Evolutionary conservation across 164 flowering plant genomes (phyloP).

Genomic region (Protea cynaroides): DNA sequence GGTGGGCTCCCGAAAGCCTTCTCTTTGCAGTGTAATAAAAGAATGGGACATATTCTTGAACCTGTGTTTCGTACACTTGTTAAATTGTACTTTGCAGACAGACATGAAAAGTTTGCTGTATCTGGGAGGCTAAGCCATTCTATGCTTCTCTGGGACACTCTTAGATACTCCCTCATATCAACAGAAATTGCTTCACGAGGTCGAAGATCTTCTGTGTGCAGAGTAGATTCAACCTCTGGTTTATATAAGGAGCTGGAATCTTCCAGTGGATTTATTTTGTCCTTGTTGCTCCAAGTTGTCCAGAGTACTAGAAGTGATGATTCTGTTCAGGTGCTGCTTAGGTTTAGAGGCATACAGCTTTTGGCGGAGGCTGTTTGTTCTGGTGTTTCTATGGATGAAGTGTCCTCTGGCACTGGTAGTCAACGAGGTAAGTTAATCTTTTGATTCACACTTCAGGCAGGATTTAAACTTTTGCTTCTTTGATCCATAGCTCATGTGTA

Average conservation of each 20-base stretch:
- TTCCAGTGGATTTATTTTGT: constrained; percentile 52
- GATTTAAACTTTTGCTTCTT: background rate
- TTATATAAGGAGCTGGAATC: constrained; percentile 60
- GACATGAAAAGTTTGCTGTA: constrained; percentile 30
- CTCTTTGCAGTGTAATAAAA: constrained; percentile 23
- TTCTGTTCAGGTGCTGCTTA: constrained; percentile 47
- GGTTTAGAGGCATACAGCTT: constrained; percentile 68
- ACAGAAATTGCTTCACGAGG: constrained; percentile 80
- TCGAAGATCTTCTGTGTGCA: constrained; percentile 26
- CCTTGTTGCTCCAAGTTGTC: constrained; percentile 53
- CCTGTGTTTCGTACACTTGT: constrained; percentile 40
- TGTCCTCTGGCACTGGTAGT: constrained; percentile 13
- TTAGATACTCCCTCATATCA: constrained; percentile 77
- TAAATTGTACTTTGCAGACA: constrained; percentile 58
- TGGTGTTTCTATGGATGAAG: constrained; percentile 34
- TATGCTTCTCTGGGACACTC: constrained; percentile 78
- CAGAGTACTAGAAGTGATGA: constrained; percentile 42
- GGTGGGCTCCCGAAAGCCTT: constrained; percentile 27
- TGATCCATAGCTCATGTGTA: background rate
- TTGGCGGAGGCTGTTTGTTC: constrained; percentile 59
- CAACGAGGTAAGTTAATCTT: constrained; percentile 35
- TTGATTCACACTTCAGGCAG: background rate
- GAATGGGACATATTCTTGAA: constrained; percentile 34
- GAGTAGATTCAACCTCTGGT: constrained; percentile 29
- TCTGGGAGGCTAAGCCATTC: constrained; percentile 49